These are phyloP conservation scores for Tylopilus rubrobrunneus DNA, from an alignment of 768 basidiomycete genomes.

Conservation along the genomic window DNA sequence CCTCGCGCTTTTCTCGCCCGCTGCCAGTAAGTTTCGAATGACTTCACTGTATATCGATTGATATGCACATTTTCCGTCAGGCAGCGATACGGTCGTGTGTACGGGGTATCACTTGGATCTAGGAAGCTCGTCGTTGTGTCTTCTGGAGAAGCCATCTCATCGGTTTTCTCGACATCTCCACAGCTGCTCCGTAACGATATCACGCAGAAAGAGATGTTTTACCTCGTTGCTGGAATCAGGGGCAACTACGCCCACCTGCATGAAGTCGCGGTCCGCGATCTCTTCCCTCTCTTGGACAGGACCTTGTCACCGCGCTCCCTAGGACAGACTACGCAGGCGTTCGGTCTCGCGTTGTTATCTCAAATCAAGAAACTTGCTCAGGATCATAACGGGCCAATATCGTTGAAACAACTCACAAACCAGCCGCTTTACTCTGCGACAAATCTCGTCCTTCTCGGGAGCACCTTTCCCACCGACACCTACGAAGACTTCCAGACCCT, in stretches of 20 bases:
- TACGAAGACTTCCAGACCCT: slow-evolving; percentile 21
- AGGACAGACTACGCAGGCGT: slow-evolving; percentile 6
- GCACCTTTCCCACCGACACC: slow-evolving; percentile 15
- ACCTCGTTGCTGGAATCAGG: slow-evolving; percentile 11
- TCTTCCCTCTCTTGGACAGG: slow-evolving; percentile 23
- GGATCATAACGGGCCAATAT: background rate
- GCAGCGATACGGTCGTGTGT: slow-evolving; percentile 12
- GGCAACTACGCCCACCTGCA: slow-evolving; percentile 7
- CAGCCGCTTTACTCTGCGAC: slow-evolving; percentile 16
- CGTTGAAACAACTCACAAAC: slow-evolving; percentile 15
- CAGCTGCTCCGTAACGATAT: slow-evolving; percentile 10
- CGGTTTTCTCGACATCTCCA: slow-evolving; percentile 2
- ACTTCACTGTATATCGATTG: background rate
- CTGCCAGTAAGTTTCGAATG: slow-evolving; percentile 21
- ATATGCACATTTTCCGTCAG: slow-evolving; percentile 6
- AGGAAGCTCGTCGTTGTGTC: slow-evolving; percentile 16
- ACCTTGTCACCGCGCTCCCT: slow-evolving; percentile 11
- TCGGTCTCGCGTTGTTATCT: slow-evolving; percentile 12
- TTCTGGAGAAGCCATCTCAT: slow-evolving; percentile 11
- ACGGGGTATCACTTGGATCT: slow-evolving; percentile 16
- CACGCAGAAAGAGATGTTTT: slow-evolving; percentile 10
- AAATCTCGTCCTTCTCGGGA: slow-evolving; percentile 19
- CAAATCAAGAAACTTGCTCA: slow-evolving; percentile 8
- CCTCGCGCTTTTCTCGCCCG: slow-evolving; percentile 12
- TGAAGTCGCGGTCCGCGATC: slow-evolving; percentile 13